These are phyloP conservation scores for Neurospora hispaniola DNA, from an alignment of 495 filamentous ascomycete genomes.

Conservation along the genomic window DNA sequence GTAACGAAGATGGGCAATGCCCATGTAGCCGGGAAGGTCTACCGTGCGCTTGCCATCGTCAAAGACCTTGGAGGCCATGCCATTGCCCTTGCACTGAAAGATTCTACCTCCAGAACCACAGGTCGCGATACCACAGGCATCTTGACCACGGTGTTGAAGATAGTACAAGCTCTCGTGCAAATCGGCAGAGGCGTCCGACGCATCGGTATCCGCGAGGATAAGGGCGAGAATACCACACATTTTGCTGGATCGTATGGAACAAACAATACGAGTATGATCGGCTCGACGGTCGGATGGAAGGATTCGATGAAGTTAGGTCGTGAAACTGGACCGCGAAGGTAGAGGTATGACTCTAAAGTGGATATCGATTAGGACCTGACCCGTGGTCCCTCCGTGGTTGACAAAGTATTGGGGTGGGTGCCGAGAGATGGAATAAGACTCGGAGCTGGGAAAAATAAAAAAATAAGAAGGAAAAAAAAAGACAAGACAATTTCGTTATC, in stretches of 20 bases:
- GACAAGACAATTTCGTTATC: not conserved
- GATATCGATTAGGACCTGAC: not conserved
- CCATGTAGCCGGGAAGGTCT: conserved; percentile 84
- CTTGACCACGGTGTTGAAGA: conserved; percentile 74
- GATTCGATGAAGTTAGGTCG: not conserved
- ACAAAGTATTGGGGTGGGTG: not conserved
- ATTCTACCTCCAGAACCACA: conserved; percentile 71
- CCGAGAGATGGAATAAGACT: not conserved
- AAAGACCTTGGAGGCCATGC: conserved; percentile 81
- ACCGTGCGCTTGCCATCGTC: conserved; percentile 61
- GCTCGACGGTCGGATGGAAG: not conserved
- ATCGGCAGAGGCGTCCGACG: conserved; percentile 41
- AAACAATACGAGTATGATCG: not conserved
- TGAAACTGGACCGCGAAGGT: not conserved
- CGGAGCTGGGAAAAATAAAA: not conserved
- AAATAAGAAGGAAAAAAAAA: not conserved
- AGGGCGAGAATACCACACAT: conserved; percentile 88
- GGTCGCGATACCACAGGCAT: conserved; percentile 82
- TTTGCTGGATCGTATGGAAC: conserved; percentile 10
- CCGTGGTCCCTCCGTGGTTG: not conserved
- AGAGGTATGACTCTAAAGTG: not conserved
- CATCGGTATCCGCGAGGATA: conserved; percentile 55
- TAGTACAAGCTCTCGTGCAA: conserved; percentile 86
- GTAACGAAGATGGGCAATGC: conserved; percentile 80
- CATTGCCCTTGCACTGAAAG: conserved; percentile 86